Conservation (phyloP, 768 basidiomycete genomes). For the Clavulina sp. region DNA sequence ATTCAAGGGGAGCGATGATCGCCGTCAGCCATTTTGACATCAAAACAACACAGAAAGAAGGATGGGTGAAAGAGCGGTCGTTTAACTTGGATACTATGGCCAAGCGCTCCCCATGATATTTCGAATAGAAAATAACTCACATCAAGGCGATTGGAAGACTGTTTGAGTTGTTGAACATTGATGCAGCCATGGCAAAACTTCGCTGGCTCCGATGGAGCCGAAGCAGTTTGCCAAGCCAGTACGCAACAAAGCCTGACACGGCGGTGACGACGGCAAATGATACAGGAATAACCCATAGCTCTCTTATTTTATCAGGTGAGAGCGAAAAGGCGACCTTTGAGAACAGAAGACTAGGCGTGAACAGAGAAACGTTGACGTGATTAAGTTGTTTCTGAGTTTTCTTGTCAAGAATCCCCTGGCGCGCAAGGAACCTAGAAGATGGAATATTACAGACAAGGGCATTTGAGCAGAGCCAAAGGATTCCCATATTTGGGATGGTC, state of each 20-base stretch:
- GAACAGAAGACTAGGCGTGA: slow-evolving; percentile 14
- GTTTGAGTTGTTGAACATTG: slow-evolving; percentile 35
- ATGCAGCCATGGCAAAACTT: neutral
- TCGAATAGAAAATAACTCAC: no score
- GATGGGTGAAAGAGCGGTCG: no score
- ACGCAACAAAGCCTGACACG: neutral
- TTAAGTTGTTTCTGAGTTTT: neutral
- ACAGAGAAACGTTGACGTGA: neutral
- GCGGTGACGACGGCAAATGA: neutral
- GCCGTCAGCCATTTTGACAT: no score
- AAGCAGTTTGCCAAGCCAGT: neutral
- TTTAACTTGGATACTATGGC: no score
- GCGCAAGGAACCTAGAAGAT: neutral
- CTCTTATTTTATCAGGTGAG: slow-evolving; percentile 19
- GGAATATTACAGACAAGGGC: no score
- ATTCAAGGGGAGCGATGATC: no score
- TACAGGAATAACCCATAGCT: slow-evolving; percentile 8
- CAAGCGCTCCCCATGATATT: no score
- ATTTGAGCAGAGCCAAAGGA: neutral
- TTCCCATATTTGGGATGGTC: neutral
- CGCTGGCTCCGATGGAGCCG: slow-evolving; percentile 19
- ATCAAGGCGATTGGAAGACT: slow-evolving; percentile 78
- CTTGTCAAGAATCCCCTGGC: neutral
- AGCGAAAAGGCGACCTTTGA: slow-evolving; percentile 27
- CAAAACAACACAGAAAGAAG: no score